These are phyloP conservation scores for Colletotrichum kahawae DNA, from an alignment of 2,329 filamentous ascomycete genomes.

Conservation along the genomic window DNA sequence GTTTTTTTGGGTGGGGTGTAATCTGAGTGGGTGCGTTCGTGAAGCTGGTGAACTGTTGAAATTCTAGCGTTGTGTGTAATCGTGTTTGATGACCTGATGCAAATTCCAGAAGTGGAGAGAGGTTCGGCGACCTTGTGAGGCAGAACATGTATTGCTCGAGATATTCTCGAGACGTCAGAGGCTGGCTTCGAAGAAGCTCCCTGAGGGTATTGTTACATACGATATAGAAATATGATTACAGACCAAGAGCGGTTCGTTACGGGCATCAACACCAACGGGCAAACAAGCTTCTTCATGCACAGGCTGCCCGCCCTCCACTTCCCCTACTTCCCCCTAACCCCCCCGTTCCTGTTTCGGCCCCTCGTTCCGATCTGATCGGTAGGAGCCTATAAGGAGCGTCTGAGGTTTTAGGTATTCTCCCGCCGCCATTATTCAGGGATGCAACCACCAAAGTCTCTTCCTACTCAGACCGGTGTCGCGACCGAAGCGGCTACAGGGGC, in stretches of 20 bases:
- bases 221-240: background rate
- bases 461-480: slow-evolving; percentile 3
- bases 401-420: background rate
- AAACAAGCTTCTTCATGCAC: background rate
- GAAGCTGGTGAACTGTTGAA: background rate
- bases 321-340: background rate
- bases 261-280: background rate
- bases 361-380: slow-evolving; percentile 8
- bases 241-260: background rate
- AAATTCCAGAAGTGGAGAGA: background rate
- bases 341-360: slow-evolving; percentile 8
- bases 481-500: background rate
- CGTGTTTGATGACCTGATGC: background rate
- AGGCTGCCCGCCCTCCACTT: background rate
- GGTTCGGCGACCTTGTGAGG: background rate
- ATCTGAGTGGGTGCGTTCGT: background rate
- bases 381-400: slow-evolving; percentile 1
- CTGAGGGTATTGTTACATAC: slow-evolving; percentile 7
- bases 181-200: background rate
- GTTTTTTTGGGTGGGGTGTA: background rate
- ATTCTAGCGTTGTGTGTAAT: background rate
- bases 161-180: background rate
- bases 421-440: background rate
- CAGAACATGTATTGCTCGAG: background rate
- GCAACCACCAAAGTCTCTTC: background rate